phyloP scores from a whole-genome alignment of 345 rosid genomes.

The Populus simonii region DNA sequence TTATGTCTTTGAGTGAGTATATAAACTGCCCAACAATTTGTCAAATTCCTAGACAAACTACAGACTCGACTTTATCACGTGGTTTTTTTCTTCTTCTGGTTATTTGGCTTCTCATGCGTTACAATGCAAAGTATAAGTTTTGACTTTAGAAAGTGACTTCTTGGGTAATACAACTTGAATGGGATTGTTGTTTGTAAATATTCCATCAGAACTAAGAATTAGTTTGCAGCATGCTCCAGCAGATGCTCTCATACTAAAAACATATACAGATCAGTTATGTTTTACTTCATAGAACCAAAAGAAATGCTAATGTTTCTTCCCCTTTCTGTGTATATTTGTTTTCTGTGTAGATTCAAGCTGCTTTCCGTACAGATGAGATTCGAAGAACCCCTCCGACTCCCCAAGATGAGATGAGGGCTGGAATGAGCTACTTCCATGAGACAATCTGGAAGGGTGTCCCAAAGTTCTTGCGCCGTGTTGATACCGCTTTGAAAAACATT shows the following conservation, averaged over 20 bases:
- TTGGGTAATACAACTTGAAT: not conserved
- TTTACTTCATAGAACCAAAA: not conserved
- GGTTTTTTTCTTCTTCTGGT: not conserved
- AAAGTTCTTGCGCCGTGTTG: slow-evolving; percentile 94
- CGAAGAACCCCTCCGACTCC: slow-evolving; percentile 98
- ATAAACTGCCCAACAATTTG: not conserved
- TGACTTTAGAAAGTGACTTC: not conserved
- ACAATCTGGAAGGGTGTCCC: slow-evolving; percentile 99
- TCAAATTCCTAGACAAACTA: not conserved
- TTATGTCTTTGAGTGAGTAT: not conserved
- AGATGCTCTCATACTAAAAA: not conserved
- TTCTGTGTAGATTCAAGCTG: slow-evolving; percentile 88
- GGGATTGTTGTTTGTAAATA: not conserved
- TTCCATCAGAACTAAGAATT: not conserved
- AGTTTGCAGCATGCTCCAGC: not conserved
- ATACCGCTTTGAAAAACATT: slow-evolving; percentile 92
- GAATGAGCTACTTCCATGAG: slow-evolving; percentile 99
- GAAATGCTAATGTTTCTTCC: not conserved
- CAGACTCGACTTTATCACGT: not conserved
- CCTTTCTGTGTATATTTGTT: not conserved
- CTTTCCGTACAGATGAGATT: slow-evolving; percentile 99
- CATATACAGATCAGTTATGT: not conserved
- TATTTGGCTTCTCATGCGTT: not conserved
- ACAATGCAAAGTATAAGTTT: not conserved
- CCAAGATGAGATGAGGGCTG: slow-evolving; percentile 99